Conservation (phyloP, 176 grass and related monocot species). For the Oryza coarctata region DNA sequence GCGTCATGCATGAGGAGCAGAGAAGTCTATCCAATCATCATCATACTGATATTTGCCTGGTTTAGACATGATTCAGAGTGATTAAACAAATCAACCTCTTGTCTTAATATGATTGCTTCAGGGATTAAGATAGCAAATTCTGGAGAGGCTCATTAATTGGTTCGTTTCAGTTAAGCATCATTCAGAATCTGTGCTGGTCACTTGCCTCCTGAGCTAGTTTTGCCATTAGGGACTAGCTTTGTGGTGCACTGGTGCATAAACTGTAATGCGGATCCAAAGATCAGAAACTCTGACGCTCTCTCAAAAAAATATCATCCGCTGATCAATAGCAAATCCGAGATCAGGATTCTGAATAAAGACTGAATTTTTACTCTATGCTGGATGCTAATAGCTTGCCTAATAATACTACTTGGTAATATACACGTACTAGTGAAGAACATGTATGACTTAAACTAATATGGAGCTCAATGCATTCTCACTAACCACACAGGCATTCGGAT, state of each 20-base stretch:
- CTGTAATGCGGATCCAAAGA: not conserved
- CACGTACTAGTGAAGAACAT: not conserved
- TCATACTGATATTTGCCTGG: not conserved
- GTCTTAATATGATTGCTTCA: not conserved
- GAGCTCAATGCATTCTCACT: slow-evolving; percentile 7
- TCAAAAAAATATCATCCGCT: not conserved
- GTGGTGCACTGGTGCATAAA: not conserved
- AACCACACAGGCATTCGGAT: not conserved
- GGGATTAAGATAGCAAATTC: not conserved
- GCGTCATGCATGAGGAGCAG: not conserved
- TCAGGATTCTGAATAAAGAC: not conserved
- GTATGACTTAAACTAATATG: not conserved
- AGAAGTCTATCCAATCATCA: not conserved
- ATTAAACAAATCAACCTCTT: not conserved
- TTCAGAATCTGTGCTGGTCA: not conserved
- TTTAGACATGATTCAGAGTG: not conserved
- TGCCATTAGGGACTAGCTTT: no score
- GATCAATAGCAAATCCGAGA: not conserved
- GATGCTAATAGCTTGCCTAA: slow-evolving; percentile 4
- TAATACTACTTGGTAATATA: slow-evolving; percentile 14
- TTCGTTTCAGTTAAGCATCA: not conserved
- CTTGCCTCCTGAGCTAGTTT: not conserved
- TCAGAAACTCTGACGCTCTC: not conserved
- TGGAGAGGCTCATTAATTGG: not conserved
- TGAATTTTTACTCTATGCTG: not conserved